phyloP scores from a whole-genome alignment of 768 basidiomycete genomes.

The Suillus spraguei region DNA sequence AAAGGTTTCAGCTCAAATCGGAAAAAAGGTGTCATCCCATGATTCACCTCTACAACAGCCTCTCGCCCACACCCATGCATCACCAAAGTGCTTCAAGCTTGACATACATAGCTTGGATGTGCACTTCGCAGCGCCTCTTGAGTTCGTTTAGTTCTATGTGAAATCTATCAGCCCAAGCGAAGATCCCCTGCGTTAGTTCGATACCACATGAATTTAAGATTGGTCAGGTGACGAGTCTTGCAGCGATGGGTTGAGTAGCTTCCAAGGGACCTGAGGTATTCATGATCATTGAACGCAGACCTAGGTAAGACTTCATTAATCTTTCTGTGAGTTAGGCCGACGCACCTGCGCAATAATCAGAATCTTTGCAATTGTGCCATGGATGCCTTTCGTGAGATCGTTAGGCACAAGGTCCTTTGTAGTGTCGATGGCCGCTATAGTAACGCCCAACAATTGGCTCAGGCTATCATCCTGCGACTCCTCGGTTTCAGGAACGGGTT shows the following conservation, averaged over 20 bases:
- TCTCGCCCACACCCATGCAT: no score
- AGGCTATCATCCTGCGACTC: neutral
- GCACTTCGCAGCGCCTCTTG: conserved; percentile 73
- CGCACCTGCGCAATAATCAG: neutral
- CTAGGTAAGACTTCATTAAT: neutral
- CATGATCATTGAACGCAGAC: conserved; percentile 22
- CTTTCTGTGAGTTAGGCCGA: neutral
- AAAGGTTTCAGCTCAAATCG: no score
- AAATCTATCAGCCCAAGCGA: conserved; percentile 67
- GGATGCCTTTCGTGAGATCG: neutral
- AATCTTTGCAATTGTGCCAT: neutral
- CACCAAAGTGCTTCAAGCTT: no score
- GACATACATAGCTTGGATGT: conserved; percentile 94
- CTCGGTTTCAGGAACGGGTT: no score
- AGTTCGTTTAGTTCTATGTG: conserved; percentile 65
- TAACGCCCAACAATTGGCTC: neutral
- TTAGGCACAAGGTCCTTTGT: neutral
- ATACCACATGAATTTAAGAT: conserved; percentile 48
- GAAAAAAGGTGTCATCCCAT: no score
- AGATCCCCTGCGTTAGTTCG: conserved; percentile 77
- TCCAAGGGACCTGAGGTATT: no score
- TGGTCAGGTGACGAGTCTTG: conserved; percentile 24
- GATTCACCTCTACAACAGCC: no score
- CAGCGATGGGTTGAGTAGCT: no score
- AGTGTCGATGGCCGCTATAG: neutral